A percentile compares a stretch with the other conserved stretches of the same genome.
phyloP scores from a whole-genome alignment of 495 filamentous ascomycete species.

The Daldinia decipiens region DNA sequence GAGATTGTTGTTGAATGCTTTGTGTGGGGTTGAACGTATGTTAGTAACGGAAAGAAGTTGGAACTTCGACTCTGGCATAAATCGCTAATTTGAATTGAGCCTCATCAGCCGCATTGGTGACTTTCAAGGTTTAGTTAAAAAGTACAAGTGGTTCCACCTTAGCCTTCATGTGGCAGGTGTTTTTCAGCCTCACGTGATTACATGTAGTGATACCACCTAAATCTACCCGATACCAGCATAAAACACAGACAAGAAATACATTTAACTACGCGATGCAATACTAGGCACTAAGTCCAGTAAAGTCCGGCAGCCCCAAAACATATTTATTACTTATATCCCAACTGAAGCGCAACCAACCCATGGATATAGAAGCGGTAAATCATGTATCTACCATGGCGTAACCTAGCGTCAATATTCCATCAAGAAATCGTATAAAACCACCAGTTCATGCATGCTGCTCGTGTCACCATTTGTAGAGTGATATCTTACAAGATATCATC shows the following conservation, averaged over 20 bases:
- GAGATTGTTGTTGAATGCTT: constrained; percentile 24
- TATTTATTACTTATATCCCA: not conserved
- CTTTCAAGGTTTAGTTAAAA: no score
- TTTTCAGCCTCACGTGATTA: no score
- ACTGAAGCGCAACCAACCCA: constrained; percentile 7
- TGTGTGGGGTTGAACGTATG: constrained; percentile 39
- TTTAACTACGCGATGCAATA: no score
- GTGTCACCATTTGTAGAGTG: constrained; percentile 15
- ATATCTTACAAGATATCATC: constrained; percentile 48
- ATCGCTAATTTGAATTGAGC: constrained; percentile 30
- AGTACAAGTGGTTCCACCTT: no score
- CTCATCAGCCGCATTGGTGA: constrained; percentile 35
- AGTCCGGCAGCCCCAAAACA: not conserved
- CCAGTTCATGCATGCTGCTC: constrained; percentile 32
- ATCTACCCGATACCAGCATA: no score
- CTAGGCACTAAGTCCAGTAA: not conserved
- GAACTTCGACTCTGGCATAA: constrained; percentile 22
- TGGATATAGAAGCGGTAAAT: constrained; percentile 23
- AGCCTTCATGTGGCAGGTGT: no score
- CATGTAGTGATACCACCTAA: no score
- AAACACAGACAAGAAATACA: no score
- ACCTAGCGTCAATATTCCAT: constrained; percentile 16
- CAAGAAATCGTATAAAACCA: constrained; percentile 13
- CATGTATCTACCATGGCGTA: constrained; percentile 36
- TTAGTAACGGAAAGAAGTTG: constrained; percentile 21